Evolutionary conservation across 306 rosid species (phyloP), one percentile per base, ranked within the genome.

Genomic region (Malus sieversii): DNA sequence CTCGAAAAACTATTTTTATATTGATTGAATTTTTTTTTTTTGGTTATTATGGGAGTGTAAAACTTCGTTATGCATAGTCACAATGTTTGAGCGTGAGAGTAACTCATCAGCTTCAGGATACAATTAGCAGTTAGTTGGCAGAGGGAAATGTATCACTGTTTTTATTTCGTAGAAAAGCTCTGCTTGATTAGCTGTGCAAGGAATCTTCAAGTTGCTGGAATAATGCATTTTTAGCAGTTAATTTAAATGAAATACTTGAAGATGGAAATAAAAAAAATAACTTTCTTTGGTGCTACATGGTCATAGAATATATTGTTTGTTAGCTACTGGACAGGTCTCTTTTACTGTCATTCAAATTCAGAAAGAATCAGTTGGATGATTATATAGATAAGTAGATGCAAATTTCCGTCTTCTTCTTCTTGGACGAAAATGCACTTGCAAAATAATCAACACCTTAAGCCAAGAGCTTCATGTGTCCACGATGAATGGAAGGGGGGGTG

Each of bases 211-310:
- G 76, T 73, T 40, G 63, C 46, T 44, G 40, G 18, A 73, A 73
- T 73, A 73, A 73, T 73, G 38, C 76, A 8, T n/a, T 25, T 18
- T 18, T 59, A 38, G 68, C 68, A 38, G 64, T 73, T 58, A 35
- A 59, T 38, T 66, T 3, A 33, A 35, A 6, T 4, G 44, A 42
- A 73, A 58, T 27, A 23, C 57, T 32, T 16, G 68, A 32, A 60
- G 18, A 60, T 25, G 32, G 65, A 60, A 60, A 22, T 3, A 22
- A 60, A 60, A 59, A 60, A 60, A 9, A 23, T 0, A 25, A 10
- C 8, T 60, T 8, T 10, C 0, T 22, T 22, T 59, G 9, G 15
- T 23, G 18, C 64, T 15, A 10, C 33, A 59, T 59, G 12, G 64
- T 23, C 64, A 14, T 23, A 22, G 64, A 59, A 59, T 22, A 59